A percentile compares a stretch with the other conserved stretches of the same genome.
These are phyloP conservation scores for Salix dunnii DNA, from an alignment of 345 rosid genomes.

Conservation along the genomic window DNA sequence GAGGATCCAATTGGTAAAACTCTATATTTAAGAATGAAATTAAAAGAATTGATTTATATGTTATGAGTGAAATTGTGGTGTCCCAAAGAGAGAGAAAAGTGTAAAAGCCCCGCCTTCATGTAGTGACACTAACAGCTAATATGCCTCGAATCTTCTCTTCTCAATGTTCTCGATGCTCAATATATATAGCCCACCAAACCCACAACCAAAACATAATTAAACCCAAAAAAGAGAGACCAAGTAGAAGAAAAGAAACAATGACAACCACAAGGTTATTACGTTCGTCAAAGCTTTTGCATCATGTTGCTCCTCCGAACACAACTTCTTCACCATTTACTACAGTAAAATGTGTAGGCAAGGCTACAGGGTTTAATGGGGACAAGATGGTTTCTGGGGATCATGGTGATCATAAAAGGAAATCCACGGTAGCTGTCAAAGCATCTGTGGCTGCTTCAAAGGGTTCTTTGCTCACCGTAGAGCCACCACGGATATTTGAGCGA, in stretches of 20 bases:
- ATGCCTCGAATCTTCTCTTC: constrained; percentile 51
- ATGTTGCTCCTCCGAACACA: constrained; percentile 10
- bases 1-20: too few species aligned
- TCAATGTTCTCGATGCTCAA: constrained; percentile 2
- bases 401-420: constrained; percentile 26
- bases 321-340: constrained; percentile 11
- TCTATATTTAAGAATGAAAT: too few species aligned
- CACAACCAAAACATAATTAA: not conserved
- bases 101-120: not conserved
- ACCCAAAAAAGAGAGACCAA: not conserved
- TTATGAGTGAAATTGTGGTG: too few species aligned
- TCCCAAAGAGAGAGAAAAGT: too few species aligned
- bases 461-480: constrained; percentile 14
- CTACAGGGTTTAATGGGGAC: constrained; percentile 10
- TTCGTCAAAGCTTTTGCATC: constrained; percentile 14
- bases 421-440: constrained; percentile 25
- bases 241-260: constrained; percentile 22
- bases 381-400: constrained; percentile 13
- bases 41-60: too few species aligned
- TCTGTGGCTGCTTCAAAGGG: constrained; percentile 20
- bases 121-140: constrained; percentile 23
- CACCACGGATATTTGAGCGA: constrained; percentile 14
- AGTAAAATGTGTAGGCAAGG: constrained; percentile 22
- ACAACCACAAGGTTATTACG: constrained; percentile 39
- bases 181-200: not conserved